These are phyloP conservation scores for Candida sp. DNA, from an alignment of 1,139 yeast species.

Conservation along the genomic window DNA sequence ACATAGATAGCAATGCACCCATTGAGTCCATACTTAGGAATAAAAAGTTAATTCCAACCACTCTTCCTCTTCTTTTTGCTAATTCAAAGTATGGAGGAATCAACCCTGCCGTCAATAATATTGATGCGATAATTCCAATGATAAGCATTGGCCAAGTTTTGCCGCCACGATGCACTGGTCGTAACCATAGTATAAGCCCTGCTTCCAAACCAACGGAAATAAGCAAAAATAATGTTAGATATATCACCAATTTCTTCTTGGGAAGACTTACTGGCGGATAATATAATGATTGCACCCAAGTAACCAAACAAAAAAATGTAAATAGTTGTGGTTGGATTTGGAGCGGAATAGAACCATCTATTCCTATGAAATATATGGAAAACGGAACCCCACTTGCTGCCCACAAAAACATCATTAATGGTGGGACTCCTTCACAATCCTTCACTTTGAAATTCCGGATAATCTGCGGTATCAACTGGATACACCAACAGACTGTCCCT, in stretches of 20 bases:
- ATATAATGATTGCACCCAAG: constrained; percentile 72
- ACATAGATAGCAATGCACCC: constrained; percentile 78
- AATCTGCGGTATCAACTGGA: constrained; percentile 86
- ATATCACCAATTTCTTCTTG: constrained; percentile 29
- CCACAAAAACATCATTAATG: constrained; percentile 83
- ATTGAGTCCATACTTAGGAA: constrained; percentile 72
- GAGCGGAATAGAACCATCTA: constrained; percentile 69
- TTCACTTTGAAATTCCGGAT: constrained; percentile 68
- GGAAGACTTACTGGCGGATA: constrained; percentile 67
- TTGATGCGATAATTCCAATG: constrained; percentile 76
- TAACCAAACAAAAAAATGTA: constrained; percentile 62
- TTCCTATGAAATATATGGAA: constrained; percentile 73
- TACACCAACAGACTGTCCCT: constrained; percentile 90
- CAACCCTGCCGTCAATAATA: constrained; percentile 72
- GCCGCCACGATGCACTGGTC: constrained; percentile 60
- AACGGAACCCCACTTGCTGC: constrained; percentile 81
- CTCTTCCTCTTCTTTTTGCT: constrained; percentile 74
- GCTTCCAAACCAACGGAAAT: constrained; percentile 60
- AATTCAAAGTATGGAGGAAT: constrained; percentile 89
- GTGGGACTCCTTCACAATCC: constrained; percentile 83
- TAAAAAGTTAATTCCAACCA: constrained; percentile 84
- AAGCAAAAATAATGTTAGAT: constrained; percentile 34
- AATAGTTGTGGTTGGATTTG: constrained; percentile 87
- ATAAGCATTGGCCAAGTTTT: constrained; percentile 74
- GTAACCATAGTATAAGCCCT: constrained; percentile 70